Percentiles rank a stretch among this genome's conserved stretches.
Conservation (phyloP, 2,329 filamentous ascomycete species). For the Mycocentrospora acerina region DNA sequence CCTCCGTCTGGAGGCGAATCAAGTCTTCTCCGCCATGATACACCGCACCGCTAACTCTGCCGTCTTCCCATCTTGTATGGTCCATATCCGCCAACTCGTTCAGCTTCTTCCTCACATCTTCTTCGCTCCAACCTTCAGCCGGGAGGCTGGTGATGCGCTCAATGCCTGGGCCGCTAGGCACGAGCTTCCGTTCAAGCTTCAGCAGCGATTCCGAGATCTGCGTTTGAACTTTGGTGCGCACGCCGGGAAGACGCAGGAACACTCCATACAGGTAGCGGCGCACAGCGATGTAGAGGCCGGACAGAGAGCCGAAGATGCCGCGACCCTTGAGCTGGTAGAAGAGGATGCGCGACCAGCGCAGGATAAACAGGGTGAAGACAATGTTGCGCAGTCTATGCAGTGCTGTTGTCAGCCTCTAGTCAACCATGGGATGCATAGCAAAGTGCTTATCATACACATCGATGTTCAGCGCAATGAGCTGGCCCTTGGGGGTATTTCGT, state of each 20-base stretch:
- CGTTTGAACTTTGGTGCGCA: slow-evolving; percentile 80
- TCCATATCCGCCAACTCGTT: slow-evolving; percentile 79
- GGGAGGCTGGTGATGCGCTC: slow-evolving; percentile 76
- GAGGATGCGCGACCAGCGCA: slow-evolving; percentile 77
- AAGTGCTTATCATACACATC: slow-evolving; percentile 62
- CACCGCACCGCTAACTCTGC: slow-evolving; percentile 88
- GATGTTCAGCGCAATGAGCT: slow-evolving; percentile 61
- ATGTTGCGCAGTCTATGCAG: slow-evolving; percentile 73
- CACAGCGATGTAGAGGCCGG: slow-evolving; percentile 70
- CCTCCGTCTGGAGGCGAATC: slow-evolving; percentile 82
- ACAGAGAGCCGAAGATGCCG: slow-evolving; percentile 76
- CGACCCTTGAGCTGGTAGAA: slow-evolving; percentile 87
- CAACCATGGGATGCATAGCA: not conserved
- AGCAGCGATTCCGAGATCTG: slow-evolving; percentile 78
- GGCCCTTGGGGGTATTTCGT: slow-evolving; percentile 57
- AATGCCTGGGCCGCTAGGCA: slow-evolving; percentile 69
- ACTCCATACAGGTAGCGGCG: slow-evolving; percentile 78
- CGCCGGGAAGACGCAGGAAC: slow-evolving; percentile 83
- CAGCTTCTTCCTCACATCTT: slow-evolving; percentile 78
- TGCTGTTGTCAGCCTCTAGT: not conserved
- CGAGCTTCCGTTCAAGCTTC: slow-evolving; percentile 81
- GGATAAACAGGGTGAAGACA: slow-evolving; percentile 83
- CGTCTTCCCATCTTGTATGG: slow-evolving; percentile 96
- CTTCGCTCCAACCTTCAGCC: slow-evolving; percentile 77
- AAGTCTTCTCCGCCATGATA: slow-evolving; percentile 90